These are phyloP conservation scores for Podaxis carcinomalis DNA, from an alignment of 768 basidiomycete genomes.

Conservation along the genomic window DNA sequence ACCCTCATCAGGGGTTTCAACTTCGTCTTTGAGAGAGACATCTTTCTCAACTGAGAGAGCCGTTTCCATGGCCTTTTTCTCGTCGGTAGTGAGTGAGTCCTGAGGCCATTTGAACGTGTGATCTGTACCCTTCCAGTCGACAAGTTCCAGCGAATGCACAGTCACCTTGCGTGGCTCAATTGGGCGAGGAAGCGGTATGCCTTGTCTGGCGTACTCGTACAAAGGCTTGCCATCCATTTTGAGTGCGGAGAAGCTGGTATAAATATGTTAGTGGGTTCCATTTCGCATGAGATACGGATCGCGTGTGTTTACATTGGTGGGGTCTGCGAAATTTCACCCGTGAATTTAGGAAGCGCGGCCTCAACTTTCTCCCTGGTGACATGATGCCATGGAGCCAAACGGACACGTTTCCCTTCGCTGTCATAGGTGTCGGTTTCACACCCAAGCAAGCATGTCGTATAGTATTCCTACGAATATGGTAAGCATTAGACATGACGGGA, in stretches of 20 bases:
- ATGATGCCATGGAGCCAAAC: conserved; percentile 75
- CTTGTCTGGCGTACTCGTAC: conserved; percentile 92
- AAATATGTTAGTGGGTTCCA: conserved; percentile 3
- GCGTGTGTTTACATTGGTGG: conserved; percentile 77
- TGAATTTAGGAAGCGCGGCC: conserved; percentile 62
- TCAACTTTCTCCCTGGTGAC: conserved; percentile 78
- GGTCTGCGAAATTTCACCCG: conserved; percentile 83
- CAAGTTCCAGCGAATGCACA: conserved; percentile 74
- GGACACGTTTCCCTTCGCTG: conserved; percentile 78
- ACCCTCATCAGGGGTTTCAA: conserved; percentile 23
- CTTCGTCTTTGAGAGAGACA: conserved; percentile 35
- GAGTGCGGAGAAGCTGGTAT: conserved; percentile 84
- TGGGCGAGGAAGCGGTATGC: conserved; percentile 89
- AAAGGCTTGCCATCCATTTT: conserved; percentile 98
- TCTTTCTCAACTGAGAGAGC: conserved; percentile 50
- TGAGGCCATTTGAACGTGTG: conserved; percentile 78
- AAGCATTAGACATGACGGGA: not conserved
- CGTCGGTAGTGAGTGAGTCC: conserved; percentile 61
- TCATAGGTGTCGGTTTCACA: conserved; percentile 96
- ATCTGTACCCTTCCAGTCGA: conserved; percentile 73
- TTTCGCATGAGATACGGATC: conserved; percentile 8
- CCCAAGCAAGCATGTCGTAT: conserved; percentile 85
- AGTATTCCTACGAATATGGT: conserved; percentile 66
- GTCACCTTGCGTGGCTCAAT: conserved; percentile 84
- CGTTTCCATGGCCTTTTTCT: conserved; percentile 64